phyloP scores from a whole-genome alignment of 2,329 filamentous ascomycete genomes.

The Pseudodiploospora longispora region DNA sequence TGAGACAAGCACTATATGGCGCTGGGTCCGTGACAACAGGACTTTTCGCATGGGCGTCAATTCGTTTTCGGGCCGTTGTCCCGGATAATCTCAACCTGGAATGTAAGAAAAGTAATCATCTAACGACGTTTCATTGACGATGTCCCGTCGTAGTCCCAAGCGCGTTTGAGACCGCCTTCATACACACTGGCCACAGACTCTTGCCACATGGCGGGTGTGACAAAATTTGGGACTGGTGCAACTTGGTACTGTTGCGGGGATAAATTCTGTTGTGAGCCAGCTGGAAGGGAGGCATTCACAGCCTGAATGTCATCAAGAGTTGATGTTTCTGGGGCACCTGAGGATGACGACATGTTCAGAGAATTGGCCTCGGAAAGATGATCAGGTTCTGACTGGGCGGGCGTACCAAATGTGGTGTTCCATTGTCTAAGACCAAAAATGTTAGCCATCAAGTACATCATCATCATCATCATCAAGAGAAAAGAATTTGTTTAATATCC shows the following conservation, averaged over 20 bases:
- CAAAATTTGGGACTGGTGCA: conserved; percentile 48
- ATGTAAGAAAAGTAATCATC: not conserved
- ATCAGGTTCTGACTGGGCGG: conserved; percentile 26
- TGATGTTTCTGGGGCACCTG: conserved; percentile 46
- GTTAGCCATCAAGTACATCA: not conserved
- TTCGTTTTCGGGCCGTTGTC: too few relatives aligned
- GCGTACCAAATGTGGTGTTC: conserved; percentile 87
- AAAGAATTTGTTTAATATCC: not conserved
- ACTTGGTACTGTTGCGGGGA: conserved; percentile 44
- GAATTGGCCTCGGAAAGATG: conserved; percentile 37
- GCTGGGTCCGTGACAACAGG: too few relatives aligned
- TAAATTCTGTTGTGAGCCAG: conserved; percentile 35
- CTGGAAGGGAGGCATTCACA: conserved; percentile 35
- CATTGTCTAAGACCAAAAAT: conserved; percentile 61
- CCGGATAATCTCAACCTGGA: too few relatives aligned
- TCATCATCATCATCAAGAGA: not conserved
- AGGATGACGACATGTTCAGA: conserved; percentile 45
- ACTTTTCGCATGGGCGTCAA: too few relatives aligned
- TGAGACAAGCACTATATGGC: too few relatives aligned
- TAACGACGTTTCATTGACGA: conserved; percentile 24
- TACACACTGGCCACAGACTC: conserved; percentile 63
- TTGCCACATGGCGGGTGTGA: conserved; percentile 67
- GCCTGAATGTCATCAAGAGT: conserved; percentile 46
- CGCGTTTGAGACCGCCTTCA: conserved; percentile 54
- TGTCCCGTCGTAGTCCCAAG: conserved; percentile 48